These are phyloP conservation scores for Solanum etuberosum DNA, from an alignment of 257 asterid species.

Conservation along the genomic window DNA sequence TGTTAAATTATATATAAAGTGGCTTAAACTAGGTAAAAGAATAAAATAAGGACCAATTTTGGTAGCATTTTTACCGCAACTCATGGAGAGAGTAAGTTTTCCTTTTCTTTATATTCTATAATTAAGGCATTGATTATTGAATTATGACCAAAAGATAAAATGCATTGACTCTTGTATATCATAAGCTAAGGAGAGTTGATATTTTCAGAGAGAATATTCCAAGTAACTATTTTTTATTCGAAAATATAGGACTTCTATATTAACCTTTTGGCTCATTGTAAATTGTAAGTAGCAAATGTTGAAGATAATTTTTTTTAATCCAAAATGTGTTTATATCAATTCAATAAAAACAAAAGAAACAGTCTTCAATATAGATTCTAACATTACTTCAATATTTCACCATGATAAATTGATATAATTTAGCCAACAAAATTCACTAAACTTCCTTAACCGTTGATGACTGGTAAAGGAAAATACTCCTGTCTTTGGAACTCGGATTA, in stretches of 20 bases:
- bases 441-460: too few relatives aligned
- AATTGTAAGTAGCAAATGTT: neutral
- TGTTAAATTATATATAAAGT: too few relatives aligned
- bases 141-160: too few relatives aligned
- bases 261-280: neutral
- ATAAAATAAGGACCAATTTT: too few relatives aligned
- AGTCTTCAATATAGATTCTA: neutral
- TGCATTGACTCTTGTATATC: too few relatives aligned
- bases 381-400: neutral
- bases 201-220: neutral
- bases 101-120: too few relatives aligned
- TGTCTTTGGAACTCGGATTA: neutral
- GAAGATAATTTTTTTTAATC: neutral
- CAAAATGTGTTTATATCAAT: neutral
- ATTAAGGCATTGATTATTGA: too few relatives aligned
- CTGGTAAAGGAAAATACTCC: too few relatives aligned
- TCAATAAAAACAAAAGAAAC: neutral
- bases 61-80: too few relatives aligned
- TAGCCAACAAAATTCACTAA: neutral
- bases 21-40: too few relatives aligned
- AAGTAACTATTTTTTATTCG: neutral
- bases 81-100: too few relatives aligned
- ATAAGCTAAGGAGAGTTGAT: neutral
- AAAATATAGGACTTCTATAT: neutral
- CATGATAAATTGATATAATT: too few relatives aligned